Base-by-base conservation (phyloP, 140 eudicot genomes). In the Erigeron philadelphicus region DNA sequence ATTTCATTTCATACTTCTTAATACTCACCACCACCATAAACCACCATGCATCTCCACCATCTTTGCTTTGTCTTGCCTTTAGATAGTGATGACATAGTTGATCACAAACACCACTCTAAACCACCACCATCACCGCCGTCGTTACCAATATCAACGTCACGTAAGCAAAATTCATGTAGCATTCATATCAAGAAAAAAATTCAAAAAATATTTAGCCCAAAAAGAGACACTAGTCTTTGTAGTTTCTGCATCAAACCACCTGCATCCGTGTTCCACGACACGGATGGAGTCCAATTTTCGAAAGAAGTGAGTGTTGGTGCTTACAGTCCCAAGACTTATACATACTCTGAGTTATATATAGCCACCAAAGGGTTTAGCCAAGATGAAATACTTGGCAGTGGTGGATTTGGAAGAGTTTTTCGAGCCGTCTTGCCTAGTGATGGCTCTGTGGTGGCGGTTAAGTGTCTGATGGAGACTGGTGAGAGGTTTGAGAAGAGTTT, bases 371-470 rank as follows among this genome's bases (percentile, higher is more conserved):
- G 96, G 25, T 93, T 93, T 53, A 83, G 87, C 73, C 71, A 78
- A 11, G 79, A 80, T 5, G 84, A 85, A 38, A 47, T 93, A 3
- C 82, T 93, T 2, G 98, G 98, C 3, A 89, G 94, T 60, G 98
- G 98, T 19, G 96, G 98, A 0, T 89, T 89, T 40, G 98, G 98
- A 16, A 69, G 86, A 73, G 98, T 89, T 5, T 93, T 75, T 60
- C 53, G 76, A 52, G 96, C 95, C 3, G 86, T 87, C 11, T 76
- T 93, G 56, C 98, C 98, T 4, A 93, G 96, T 43, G 98, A 93
- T 65, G 93, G 87, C 35, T 81, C 94, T 2, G 63, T 71, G 47
- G 96, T 78, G 0, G 98, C 98, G 6, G 98, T 93, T 7, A 93
- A 93, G 65, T 89, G 98, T 69, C 64, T 93, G 83, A 74, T 80